Conservation (phyloP, 768 basidiomycete genomes). For the Butyriboletus loyo region DNA sequence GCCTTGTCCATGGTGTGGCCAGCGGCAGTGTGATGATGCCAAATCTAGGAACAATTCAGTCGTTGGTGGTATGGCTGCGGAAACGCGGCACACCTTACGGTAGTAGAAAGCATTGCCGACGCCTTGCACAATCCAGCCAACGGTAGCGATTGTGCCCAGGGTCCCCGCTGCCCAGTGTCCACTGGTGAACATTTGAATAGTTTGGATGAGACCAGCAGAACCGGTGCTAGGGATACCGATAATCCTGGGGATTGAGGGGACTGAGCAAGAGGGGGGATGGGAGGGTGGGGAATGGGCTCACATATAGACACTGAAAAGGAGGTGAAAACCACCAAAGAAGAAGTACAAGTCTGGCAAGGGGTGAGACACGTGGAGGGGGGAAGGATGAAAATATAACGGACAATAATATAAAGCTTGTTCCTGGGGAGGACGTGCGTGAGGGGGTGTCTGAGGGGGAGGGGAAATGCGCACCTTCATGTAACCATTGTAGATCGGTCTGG, state of each 20-base stretch:
- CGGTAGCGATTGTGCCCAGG: slow-evolving; percentile 74
- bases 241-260: slow-evolving; percentile 54
- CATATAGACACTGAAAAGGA: slow-evolving; percentile 92
- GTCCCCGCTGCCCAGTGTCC: slow-evolving; percentile 78
- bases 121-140: slow-evolving; percentile 87
- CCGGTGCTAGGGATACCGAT: slow-evolving; percentile 96
- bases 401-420: slow-evolving; percentile 94
- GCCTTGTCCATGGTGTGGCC: slow-evolving; percentile 90
- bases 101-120: slow-evolving; percentile 79
- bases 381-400: slow-evolving; percentile 40
- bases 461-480: slow-evolving; percentile 79
- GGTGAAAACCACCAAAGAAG: slow-evolving; percentile 94
- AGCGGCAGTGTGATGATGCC: slow-evolving; percentile 72
- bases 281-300: slow-evolving; percentile 36
- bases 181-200: slow-evolving; percentile 72
- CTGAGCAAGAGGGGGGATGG: slow-evolving; percentile 14
- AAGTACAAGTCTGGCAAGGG: slow-evolving; percentile 80
- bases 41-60: slow-evolving; percentile 49
- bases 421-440: slow-evolving; percentile 39
- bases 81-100: slow-evolving; percentile 53
- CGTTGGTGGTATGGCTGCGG: slow-evolving; percentile 6
- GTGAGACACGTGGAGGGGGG: slow-evolving; percentile 2
- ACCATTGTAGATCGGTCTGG: slow-evolving; percentile 92
- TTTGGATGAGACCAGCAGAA: slow-evolving; percentile 92
- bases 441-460: slow-evolving; percentile 22